These are phyloP conservation scores for Cladorrhinum sp. DNA, from an alignment of 2,329 filamentous ascomycete genomes.

Conservation along the genomic window DNA sequence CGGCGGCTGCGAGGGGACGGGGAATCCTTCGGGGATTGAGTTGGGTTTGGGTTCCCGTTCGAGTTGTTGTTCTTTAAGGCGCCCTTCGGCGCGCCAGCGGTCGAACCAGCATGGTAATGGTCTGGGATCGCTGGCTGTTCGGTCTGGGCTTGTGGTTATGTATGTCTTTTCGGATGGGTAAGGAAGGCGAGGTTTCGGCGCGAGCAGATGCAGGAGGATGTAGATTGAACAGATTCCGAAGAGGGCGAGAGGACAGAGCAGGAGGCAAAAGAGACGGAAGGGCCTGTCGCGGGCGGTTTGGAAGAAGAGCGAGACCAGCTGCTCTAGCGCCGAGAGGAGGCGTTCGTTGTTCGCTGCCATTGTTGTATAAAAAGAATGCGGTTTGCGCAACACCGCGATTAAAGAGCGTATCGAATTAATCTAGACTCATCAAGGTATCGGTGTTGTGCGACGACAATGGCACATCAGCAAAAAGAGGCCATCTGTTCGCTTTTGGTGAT, in stretches of 20 bases:
- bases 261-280: constrained; percentile 37
- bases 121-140: constrained; percentile 42
- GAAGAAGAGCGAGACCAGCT: constrained; percentile 36
- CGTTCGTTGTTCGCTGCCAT: constrained; percentile 8
- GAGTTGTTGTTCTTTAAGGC: constrained; percentile 44
- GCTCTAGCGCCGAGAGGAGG: constrained; percentile 34
- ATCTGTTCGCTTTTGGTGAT: constrained; percentile 5
- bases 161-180: constrained; percentile 81
- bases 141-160: constrained; percentile 67
- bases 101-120: constrained; percentile 88
- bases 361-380: not conserved
- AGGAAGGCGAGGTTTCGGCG: constrained; percentile 73
- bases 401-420: not conserved
- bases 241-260: constrained; percentile 34
- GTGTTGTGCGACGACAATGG: not conserved
- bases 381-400: not conserved
- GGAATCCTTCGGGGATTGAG: constrained; percentile 38
- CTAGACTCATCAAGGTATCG: not conserved
- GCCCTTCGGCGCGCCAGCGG: constrained; percentile 62
- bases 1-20: constrained; percentile 46
- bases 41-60: constrained; percentile 23
- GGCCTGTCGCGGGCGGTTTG: constrained; percentile 39
- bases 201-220: constrained; percentile 67
- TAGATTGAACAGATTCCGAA: constrained; percentile 50
- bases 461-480: not conserved